Evolutionary conservation across 805 yeast species (phyloP).

Genomic region (Starmerella davenportii): DNA sequence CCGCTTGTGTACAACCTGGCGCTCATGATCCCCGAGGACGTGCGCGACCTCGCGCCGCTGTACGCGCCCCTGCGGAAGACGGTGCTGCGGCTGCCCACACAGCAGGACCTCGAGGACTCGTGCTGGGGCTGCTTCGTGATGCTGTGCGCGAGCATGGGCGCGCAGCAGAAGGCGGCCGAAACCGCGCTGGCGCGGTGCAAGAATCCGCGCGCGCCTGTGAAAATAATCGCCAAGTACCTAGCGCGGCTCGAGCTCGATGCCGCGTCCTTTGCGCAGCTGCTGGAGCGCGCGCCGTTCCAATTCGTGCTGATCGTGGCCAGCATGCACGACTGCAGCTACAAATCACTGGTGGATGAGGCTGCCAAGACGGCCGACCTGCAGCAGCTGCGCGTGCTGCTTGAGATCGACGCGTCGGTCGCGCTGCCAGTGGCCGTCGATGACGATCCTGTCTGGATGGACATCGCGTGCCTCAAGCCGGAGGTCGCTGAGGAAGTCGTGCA

Average conservation of each 20-base stretch:
- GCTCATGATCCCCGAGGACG: slow-evolving; percentile 8
- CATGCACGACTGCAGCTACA: neutral
- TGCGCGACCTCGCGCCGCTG: slow-evolving; percentile 6
- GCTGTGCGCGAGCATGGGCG: slow-evolving; percentile 9
- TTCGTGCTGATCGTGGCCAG: neutral
- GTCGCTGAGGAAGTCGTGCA: neutral
- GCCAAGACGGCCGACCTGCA: neutral
- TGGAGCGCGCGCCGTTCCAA: neutral
- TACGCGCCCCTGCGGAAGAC: slow-evolving; percentile 9
- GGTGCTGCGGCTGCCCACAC: slow-evolving; percentile 5
- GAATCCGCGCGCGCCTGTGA: neutral
- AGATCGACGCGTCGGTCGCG: neutral
- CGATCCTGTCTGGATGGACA: neutral
- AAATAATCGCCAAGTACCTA: neutral
- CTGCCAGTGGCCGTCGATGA: neutral
- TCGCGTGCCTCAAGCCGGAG: neutral
- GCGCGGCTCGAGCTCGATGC: neutral
- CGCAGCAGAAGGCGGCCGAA: neutral
- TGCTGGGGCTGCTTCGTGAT: slow-evolving; percentile 18
- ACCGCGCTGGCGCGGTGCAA: neutral
- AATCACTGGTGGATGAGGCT: neutral
- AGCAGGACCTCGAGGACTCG: slow-evolving; percentile 13
- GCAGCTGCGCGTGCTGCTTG: neutral
- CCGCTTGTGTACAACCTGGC: slow-evolving; percentile 15
- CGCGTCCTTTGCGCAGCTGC: neutral